Evolutionary conservation across 805 yeast species (phyloP).

Genomic region (Starmerella sirachaensis): DNA sequence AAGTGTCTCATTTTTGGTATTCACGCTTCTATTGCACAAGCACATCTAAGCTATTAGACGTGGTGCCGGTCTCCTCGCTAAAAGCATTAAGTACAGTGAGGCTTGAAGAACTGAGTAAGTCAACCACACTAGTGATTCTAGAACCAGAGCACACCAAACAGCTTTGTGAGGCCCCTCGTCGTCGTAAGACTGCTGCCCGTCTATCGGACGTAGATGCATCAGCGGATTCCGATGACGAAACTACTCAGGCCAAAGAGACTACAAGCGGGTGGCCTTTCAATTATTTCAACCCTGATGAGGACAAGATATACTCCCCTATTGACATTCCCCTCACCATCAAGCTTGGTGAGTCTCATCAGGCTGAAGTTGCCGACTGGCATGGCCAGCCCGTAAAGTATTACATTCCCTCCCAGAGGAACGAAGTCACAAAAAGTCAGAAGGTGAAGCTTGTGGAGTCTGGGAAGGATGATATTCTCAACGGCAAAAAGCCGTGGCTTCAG

Average conservation of each 20-base stretch:
- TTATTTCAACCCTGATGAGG: constrained; percentile 59
- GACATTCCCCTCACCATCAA: constrained; percentile 70
- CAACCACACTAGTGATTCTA: constrained; percentile 77
- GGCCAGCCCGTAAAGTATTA: constrained; percentile 57
- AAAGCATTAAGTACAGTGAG: neutral
- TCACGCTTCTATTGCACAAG: constrained; percentile 77
- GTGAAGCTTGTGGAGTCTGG: constrained; percentile 11
- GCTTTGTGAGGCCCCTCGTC: constrained; percentile 1
- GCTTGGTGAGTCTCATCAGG: constrained; percentile 61
- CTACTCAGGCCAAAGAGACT: too few relatives aligned
- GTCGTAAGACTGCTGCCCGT: neutral
- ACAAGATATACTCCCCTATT: constrained; percentile 65
- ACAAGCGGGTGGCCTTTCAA: too few relatives aligned
- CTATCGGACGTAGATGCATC: too few relatives aligned
- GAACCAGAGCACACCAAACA: constrained; percentile 19
- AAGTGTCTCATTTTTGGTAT: constrained; percentile 69
- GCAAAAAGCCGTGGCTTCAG: constrained; percentile 50
- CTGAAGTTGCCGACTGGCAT: constrained; percentile 45
- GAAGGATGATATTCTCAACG: constrained; percentile 12
- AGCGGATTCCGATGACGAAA: neutral
- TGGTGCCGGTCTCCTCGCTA: constrained; percentile 35
- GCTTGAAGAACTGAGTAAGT: constrained; percentile 20
- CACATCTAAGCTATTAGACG: constrained; percentile 70
- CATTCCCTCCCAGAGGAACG: constrained; percentile 25
- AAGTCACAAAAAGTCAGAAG: neutral